Percentiles rank a stretch among this genome's conserved stretches.
phyloP scores from a whole-genome alignment of 2,329 filamentous ascomycete genomes.

The Thelonectria blattea region DNA sequence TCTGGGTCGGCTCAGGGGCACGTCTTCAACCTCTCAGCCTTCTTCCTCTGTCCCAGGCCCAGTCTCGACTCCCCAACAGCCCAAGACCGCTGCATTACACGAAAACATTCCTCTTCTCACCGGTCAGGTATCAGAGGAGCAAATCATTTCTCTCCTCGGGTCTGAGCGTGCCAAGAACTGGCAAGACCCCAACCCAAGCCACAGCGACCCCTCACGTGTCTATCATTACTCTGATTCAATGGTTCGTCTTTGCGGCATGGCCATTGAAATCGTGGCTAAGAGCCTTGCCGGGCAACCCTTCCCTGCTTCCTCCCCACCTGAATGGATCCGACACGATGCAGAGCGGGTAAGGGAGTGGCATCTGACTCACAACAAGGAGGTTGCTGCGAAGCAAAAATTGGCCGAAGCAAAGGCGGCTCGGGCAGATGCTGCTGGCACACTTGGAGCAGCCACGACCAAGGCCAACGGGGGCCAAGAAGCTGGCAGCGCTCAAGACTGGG shows the following conservation, averaged over 20 bases:
- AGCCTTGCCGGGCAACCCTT: conserved; percentile 53
- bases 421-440: conserved; percentile 42
- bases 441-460: conserved; percentile 32
- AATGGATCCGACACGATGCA: conserved; percentile 55
- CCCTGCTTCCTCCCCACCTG: conserved; percentile 58
- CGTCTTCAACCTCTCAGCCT: conserved; percentile 22
- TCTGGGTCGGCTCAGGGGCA: conserved; percentile 43
- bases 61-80: conserved; percentile 17
- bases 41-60: conserved; percentile 18
- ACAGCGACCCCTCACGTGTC: conserved; percentile 40
- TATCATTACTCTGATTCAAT: conserved; percentile 51
- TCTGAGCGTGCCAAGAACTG: conserved; percentile 53
- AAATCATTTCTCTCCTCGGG: conserved; percentile 50
- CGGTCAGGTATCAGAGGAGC: conserved; percentile 47
- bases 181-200: conserved; percentile 48
- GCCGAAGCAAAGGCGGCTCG: conserved; percentile 47
- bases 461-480: conserved; percentile 31
- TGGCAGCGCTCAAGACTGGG: conserved; percentile 44
- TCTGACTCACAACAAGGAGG: conserved; percentile 53
- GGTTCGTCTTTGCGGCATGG: conserved; percentile 50
- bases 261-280: conserved; percentile 51
- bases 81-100: conserved; percentile 14
- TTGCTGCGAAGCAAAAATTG: conserved; percentile 46
- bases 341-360: conserved; percentile 60
- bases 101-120: conserved; percentile 40